Evolutionary conservation across 306 rosid genomes (phyloP).

Genomic region (Purshia tridentata): DNA sequence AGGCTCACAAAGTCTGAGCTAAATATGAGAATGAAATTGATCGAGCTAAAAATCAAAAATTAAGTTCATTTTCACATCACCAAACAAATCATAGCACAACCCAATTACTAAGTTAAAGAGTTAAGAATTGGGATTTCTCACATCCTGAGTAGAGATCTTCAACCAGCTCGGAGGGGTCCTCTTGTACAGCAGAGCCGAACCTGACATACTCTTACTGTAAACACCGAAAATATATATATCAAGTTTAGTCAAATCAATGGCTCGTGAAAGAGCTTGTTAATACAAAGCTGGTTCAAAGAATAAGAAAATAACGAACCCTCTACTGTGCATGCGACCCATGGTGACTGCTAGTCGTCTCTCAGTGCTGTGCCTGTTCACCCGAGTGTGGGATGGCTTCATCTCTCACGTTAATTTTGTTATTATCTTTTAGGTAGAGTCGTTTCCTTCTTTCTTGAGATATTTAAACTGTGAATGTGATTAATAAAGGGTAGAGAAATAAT

Average conservation of each 20-base stretch:
- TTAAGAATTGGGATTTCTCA: slow-evolving; percentile 23
- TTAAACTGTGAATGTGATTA: no score
- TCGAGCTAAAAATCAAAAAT: not conserved
- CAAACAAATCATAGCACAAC: not conserved
- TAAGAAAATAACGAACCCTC: slow-evolving; percentile 47
- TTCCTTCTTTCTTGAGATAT: no score
- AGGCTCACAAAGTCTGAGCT: not conserved
- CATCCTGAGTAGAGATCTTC: slow-evolving; percentile 74
- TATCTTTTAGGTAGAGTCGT: no score
- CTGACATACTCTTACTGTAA: no score
- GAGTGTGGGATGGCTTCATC: no score
- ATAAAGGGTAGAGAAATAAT: no score
- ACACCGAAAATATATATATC: not conserved
- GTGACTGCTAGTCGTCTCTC: slow-evolving; percentile 15
- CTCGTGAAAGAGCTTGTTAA: not conserved
- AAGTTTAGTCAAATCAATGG: not conserved
- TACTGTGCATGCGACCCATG: slow-evolving; percentile 87
- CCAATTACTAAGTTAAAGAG: not conserved
- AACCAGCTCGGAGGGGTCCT: slow-evolving; percentile 73
- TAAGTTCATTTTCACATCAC: not conserved
- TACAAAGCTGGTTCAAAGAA: not conserved
- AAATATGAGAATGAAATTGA: no score
- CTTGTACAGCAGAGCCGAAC: slow-evolving; percentile 80
- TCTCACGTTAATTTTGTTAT: no score
- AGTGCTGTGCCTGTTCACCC: not conserved